These are phyloP conservation scores for Avicennia marina DNA, from an alignment of 257 asterid species.

Conservation along the genomic window DNA sequence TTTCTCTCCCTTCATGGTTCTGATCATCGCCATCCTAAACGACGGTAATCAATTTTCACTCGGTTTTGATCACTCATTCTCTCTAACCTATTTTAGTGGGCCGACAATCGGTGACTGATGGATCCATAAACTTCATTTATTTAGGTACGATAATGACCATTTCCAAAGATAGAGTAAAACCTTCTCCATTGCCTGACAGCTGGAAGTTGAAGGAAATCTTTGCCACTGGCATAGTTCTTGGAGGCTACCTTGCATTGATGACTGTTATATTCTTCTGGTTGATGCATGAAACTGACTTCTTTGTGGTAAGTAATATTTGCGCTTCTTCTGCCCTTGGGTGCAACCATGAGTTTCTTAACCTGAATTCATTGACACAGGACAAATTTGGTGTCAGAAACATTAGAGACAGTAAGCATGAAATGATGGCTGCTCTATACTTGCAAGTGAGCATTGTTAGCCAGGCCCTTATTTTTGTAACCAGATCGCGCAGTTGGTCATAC, in stretches of 20 bases:
- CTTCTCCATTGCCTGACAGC: slow-evolving; percentile 94
- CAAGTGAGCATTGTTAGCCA: slow-evolving; percentile 98
- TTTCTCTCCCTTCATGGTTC: slow-evolving; percentile 91
- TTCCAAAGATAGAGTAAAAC: slow-evolving; percentile 92
- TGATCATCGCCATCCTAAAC: slow-evolving; percentile 92
- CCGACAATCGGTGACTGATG: not conserved
- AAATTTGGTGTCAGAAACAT: slow-evolving; percentile 61
- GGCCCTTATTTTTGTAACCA: slow-evolving; percentile 83
- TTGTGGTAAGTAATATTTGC: slow-evolving; percentile 43
- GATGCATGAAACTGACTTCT: slow-evolving; percentile 60
- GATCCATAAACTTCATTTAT: slow-evolving; percentile 4
- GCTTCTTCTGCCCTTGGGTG: not conserved
- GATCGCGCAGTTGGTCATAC: slow-evolving; percentile 84
- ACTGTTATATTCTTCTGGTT: slow-evolving; percentile 91
- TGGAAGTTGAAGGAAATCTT: slow-evolving; percentile 89
- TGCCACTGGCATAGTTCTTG: slow-evolving; percentile 79
- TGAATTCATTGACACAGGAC: slow-evolving; percentile 33
- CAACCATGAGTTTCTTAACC: not conserved
- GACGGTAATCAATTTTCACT: slow-evolving; percentile 47
- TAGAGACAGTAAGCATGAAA: slow-evolving; percentile 33
- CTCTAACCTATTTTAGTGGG: too few species aligned
- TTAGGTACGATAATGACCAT: slow-evolving; percentile 95
- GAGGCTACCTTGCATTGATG: slow-evolving; percentile 80
- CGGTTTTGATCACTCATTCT: too few species aligned
- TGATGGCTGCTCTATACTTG: slow-evolving; percentile 86